Conservation (phyloP, 495 filamentous ascomycete genomes). For the Daldinia concentrica region DNA sequence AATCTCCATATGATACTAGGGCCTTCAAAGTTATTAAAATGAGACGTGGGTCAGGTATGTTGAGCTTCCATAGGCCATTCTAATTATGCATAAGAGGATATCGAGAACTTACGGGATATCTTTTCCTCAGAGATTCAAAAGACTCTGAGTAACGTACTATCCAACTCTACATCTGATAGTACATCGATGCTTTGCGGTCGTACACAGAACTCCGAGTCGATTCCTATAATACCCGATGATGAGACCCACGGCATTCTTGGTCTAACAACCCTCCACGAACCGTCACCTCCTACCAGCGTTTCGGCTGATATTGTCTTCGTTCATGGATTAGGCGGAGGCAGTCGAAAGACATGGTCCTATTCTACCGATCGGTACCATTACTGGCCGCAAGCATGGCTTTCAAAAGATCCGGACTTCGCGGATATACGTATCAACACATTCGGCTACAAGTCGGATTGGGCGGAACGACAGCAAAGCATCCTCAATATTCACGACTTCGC, state of each 20-base stretch:
- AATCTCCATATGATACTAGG: too few species aligned
- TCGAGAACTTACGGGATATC: too few species aligned
- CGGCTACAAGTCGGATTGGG: constrained; percentile 48
- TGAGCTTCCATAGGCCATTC: too few species aligned
- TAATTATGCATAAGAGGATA: too few species aligned
- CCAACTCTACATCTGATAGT: constrained; percentile 5
- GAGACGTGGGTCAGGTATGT: too few species aligned
- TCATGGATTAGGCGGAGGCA: constrained; percentile 49
- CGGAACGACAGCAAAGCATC: constrained; percentile 43
- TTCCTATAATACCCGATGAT: constrained; percentile 6
- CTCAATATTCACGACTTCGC: constrained; percentile 58
- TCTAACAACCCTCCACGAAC: constrained; percentile 50
- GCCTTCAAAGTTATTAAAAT: too few species aligned
- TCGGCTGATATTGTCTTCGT: constrained; percentile 51
- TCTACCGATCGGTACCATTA: constrained; percentile 37
- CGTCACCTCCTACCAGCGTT: constrained; percentile 23
- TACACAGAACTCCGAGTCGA: constrained; percentile 2
- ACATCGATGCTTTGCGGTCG: constrained; percentile 4
- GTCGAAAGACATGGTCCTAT: constrained; percentile 46
- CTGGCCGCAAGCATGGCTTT: constrained; percentile 48
- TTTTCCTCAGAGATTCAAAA: not conserved
- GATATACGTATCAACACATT: constrained; percentile 44
- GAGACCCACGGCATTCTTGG: constrained; percentile 40
- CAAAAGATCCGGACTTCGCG: constrained; percentile 40
- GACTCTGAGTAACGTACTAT: not conserved